Percentiles rank a stretch among this genome's conserved stretches.
Evolutionary conservation across 2,329 filamentous ascomycete species (phyloP).

Genomic region (Claviceps arundinis): DNA sequence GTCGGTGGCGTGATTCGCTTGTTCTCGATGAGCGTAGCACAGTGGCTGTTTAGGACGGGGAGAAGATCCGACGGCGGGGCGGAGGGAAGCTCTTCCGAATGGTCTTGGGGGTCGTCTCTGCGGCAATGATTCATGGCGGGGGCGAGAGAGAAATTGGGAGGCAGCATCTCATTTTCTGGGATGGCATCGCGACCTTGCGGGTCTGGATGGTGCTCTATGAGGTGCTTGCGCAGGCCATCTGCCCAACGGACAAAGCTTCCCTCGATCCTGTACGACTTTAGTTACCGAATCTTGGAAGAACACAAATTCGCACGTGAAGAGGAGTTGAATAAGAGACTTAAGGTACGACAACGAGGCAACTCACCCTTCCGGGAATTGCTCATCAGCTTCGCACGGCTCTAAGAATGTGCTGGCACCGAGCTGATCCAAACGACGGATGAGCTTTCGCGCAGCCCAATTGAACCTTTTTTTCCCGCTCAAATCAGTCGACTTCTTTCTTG

Average conservation of each 20-base stretch:
- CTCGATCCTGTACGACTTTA: constrained; percentile 50
- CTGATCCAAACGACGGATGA: constrained; percentile 72
- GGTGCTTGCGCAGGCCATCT: constrained; percentile 47
- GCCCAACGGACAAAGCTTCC: constrained; percentile 72
- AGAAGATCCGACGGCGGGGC: constrained; percentile 26
- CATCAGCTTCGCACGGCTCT: constrained; percentile 75
- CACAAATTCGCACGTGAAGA: not conserved
- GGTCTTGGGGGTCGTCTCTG: constrained; percentile 6
- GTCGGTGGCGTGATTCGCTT: constrained; percentile 55
- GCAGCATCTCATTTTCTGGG: constrained; percentile 57
- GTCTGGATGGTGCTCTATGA: constrained; percentile 57
- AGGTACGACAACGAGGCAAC: constrained; percentile 15
- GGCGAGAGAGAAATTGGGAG: constrained; percentile 48
- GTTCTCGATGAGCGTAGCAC: constrained; percentile 51
- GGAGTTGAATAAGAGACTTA: not conserved
- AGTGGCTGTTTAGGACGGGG: constrained; percentile 42
- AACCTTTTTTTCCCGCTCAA: constrained; percentile 40
- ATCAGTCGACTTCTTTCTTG: not conserved
- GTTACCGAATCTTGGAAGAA: not conserved
- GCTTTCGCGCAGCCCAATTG: constrained; percentile 84
- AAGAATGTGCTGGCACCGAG: constrained; percentile 69
- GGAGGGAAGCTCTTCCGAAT: constrained; percentile 7
- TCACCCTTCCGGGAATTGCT: constrained; percentile 84
- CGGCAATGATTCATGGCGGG: constrained; percentile 11
- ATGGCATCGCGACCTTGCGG: constrained; percentile 56